Evolutionary conservation across 2,329 filamentous ascomycete species (phyloP).

Genomic region (Fusarium torulosum): DNA sequence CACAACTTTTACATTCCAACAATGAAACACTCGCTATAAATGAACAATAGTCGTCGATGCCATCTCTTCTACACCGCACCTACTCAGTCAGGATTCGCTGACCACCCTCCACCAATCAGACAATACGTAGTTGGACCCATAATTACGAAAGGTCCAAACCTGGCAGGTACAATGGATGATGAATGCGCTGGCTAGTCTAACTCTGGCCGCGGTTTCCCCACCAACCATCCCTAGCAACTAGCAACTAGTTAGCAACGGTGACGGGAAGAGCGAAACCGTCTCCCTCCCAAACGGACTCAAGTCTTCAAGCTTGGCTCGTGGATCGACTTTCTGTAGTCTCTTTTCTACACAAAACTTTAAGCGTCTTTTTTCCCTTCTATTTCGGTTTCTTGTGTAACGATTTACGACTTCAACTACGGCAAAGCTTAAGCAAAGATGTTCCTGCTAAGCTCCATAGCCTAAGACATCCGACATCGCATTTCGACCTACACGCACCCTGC

Average conservation of each 20-base stretch:
- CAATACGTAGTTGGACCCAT: slow-evolving; percentile 18
- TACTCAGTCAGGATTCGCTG: background rate
- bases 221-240: slow-evolving; percentile 38
- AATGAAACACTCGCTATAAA: background rate
- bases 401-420: slow-evolving; percentile 6
- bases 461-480: slow-evolving; percentile 36
- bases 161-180: slow-evolving; percentile 33
- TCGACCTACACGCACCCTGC: slow-evolving; percentile 10
- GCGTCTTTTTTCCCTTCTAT: slow-evolving; percentile 2
- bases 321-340: slow-evolving; percentile 21
- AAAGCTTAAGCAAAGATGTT: slow-evolving; percentile 23
- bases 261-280: slow-evolving; percentile 16
- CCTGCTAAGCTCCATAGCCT: slow-evolving; percentile 21
- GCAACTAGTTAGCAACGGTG: slow-evolving; percentile 18
- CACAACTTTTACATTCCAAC: background rate
- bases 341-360: slow-evolving; percentile 13
- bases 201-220: slow-evolving; percentile 38
- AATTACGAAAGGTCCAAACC: slow-evolving; percentile 24
- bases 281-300: slow-evolving; percentile 13
- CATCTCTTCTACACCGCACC: slow-evolving; percentile 15
- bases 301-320: slow-evolving; percentile 28
- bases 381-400: background rate
- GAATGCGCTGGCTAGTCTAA: slow-evolving; percentile 26
- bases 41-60: background rate
- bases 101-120: slow-evolving; percentile 7